A percentile compares a stretch with the other conserved stretches of the same genome.
Evolutionary conservation across 2,329 filamentous ascomycete species (phyloP).

Genomic region (Thelonectria blattea): DNA sequence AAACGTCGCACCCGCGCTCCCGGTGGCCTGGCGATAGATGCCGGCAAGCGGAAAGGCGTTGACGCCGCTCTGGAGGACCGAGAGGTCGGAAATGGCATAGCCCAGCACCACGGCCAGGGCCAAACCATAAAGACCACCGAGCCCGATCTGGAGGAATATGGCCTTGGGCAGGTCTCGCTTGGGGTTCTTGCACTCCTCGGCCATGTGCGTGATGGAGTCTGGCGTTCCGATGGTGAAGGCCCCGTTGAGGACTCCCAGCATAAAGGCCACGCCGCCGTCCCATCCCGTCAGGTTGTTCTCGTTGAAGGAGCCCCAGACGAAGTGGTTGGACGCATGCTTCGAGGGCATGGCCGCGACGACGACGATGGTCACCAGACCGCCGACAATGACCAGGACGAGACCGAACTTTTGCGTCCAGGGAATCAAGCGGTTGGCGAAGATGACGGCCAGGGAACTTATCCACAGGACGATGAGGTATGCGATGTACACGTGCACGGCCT

Average conservation of each 20-base stretch:
- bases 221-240: conserved; percentile 36
- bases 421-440: conserved; percentile 34
- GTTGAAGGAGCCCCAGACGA: conserved; percentile 34
- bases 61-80: conserved; percentile 29
- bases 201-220: conserved; percentile 37
- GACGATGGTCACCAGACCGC: conserved; percentile 32
- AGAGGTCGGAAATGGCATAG: conserved; percentile 35
- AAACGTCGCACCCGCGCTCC: conserved; percentile 28
- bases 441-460: conserved; percentile 27
- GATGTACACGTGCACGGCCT: conserved; percentile 35
- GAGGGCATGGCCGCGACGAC: conserved; percentile 32
- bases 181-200: conserved; percentile 32
- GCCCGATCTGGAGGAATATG: conserved; percentile 34
- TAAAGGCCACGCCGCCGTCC: conserved; percentile 35
- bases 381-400: conserved; percentile 29
- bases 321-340: conserved; percentile 28
- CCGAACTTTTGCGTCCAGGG: conserved; percentile 36
- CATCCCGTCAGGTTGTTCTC: conserved; percentile 37
- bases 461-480: conserved; percentile 33
- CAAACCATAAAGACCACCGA: conserved; percentile 32
- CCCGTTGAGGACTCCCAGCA: conserved; percentile 34
- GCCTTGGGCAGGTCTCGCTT: conserved; percentile 27
- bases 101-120: conserved; percentile 31
- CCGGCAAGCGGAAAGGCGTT: conserved; percentile 34
- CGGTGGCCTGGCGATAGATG: conserved; percentile 35